phyloP scores from a whole-genome alignment of 495 filamentous ascomycete genomes.

The Geopyxis carbonaria region DNA sequence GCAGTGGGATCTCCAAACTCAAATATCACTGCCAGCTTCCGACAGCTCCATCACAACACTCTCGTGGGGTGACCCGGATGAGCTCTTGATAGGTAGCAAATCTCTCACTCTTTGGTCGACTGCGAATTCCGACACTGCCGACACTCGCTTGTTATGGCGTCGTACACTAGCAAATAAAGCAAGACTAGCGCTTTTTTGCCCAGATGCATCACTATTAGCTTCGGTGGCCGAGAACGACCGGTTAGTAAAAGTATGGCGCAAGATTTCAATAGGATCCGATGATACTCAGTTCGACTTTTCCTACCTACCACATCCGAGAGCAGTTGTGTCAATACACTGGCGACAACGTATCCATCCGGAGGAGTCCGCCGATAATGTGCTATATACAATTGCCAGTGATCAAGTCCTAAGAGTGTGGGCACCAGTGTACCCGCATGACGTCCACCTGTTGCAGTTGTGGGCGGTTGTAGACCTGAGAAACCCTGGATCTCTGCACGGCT shows the following conservation, averaged over 20 bases:
- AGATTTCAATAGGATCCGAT: constrained; percentile 66
- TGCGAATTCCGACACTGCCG: constrained; percentile 26
- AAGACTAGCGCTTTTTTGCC: constrained; percentile 65
- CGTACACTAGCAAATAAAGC: constrained; percentile 52
- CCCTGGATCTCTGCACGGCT: constrained; percentile 20
- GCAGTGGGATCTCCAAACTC: constrained; percentile 37
- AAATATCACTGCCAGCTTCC: constrained; percentile 21
- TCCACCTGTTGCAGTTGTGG: constrained; percentile 62
- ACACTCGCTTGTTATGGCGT: constrained; percentile 46
- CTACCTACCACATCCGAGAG: constrained; percentile 68
- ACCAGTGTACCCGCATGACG: constrained; percentile 52
- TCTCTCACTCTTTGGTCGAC: constrained; percentile 54
- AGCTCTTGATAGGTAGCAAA: constrained; percentile 60
- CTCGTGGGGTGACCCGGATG: constrained; percentile 72
- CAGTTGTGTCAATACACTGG: constrained; percentile 76
- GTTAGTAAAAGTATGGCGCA: constrained; percentile 81
- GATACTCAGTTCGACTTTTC: constrained; percentile 78
- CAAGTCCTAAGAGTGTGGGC: constrained; percentile 72
- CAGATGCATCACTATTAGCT: constrained; percentile 70
- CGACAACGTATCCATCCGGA: constrained; percentile 54
- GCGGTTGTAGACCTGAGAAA: constrained; percentile 60
- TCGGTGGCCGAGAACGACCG: constrained; percentile 65
- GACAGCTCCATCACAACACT: constrained; percentile 35
- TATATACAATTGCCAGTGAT: constrained; percentile 89
- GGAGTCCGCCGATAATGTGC: constrained; percentile 66